phyloP scores from a whole-genome alignment of 2,329 filamentous ascomycete species.

The Metarhizium guizhouense region DNA sequence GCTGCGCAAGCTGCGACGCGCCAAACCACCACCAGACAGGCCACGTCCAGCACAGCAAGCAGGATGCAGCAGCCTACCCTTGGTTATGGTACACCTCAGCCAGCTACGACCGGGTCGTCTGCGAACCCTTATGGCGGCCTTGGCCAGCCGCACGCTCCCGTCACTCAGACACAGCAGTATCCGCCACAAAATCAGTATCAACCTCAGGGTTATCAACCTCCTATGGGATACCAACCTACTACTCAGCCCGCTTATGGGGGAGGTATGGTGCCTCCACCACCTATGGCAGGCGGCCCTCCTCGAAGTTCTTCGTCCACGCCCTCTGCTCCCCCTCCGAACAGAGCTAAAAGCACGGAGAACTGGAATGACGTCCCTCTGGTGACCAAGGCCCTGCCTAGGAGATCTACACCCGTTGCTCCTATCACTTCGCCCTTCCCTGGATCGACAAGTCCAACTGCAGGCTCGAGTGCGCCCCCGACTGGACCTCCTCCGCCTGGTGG shows the following conservation, averaged over 20 bases:
- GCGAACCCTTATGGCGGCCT: slow-evolving; percentile 19
- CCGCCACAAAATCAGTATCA: slow-evolving; percentile 28
- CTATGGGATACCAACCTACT: slow-evolving; percentile 43
- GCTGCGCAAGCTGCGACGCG: slow-evolving; percentile 16
- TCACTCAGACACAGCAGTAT: slow-evolving; percentile 26
- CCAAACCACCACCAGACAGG: slow-evolving; percentile 17
- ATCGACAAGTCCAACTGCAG: slow-evolving; percentile 45
- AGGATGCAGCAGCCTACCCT: slow-evolving; percentile 20
- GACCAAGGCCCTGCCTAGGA: slow-evolving; percentile 61
- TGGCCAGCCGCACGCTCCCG: slow-evolving; percentile 14
- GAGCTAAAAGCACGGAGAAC: slow-evolving; percentile 61
- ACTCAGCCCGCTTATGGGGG: slow-evolving; percentile 28
- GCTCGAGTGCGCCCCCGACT: slow-evolving; percentile 29
- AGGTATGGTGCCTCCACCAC: slow-evolving; percentile 19
- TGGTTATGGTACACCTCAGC: slow-evolving; percentile 41
- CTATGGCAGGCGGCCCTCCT: slow-evolving; percentile 29
- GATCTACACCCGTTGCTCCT: slow-evolving; percentile 62
- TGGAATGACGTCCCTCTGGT: slow-evolving; percentile 97
- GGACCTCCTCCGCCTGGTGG: slow-evolving; percentile 31
- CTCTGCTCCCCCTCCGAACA: slow-evolving; percentile 61
- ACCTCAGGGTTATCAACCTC: slow-evolving; percentile 12
- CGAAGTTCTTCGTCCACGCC: slow-evolving; percentile 49
- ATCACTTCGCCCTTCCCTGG: slow-evolving; percentile 70
- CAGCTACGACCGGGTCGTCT: slow-evolving; percentile 17
- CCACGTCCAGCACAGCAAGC: not conserved